These are phyloP conservation scores for Micractinium sp. DNA, from an alignment of 139 green algal species.

Conservation along the genomic window DNA sequence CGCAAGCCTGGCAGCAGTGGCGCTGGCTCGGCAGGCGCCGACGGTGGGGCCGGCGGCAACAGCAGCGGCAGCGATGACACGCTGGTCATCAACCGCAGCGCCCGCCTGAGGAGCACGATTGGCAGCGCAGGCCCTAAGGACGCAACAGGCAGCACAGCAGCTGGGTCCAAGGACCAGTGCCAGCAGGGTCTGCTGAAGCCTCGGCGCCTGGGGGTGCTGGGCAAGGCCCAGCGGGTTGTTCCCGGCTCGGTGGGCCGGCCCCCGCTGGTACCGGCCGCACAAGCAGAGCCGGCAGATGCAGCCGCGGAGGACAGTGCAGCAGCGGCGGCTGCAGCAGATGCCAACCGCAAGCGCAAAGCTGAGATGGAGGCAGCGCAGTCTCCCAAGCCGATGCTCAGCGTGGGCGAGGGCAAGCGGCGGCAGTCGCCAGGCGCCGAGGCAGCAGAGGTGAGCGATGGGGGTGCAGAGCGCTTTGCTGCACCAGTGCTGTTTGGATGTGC, in stretches of 20 bases:
- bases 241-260: not conserved
- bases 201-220: slow-evolving; percentile 29
- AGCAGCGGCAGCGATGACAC: slow-evolving; percentile 24
- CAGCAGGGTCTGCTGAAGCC: slow-evolving; percentile 16
- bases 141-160: not conserved
- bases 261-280: not conserved
- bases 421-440: slow-evolving; percentile 2
- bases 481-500: not conserved
- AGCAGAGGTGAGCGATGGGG: not conserved
- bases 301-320: not conserved
- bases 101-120: not conserved
- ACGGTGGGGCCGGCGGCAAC: not conserved
- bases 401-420: slow-evolving; percentile 26
- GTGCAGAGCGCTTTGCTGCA: too few relatives aligned
- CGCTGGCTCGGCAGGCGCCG: not conserved
- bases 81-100: slow-evolving; percentile 22
- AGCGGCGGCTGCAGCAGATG: not conserved
- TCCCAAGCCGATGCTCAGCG: slow-evolving; percentile 25
- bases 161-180: not conserved
- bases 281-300: not conserved
- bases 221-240: slow-evolving; percentile 28
- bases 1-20: slow-evolving; percentile 11
- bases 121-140: not conserved
- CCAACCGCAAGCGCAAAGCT: slow-evolving; percentile 56
- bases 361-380: slow-evolving; percentile 45